A percentile compares a stretch with the other conserved stretches of the same genome.
Evolutionary conservation across 139 green algal genomes (phyloP).

Genomic region (Penium margaritaceum): DNA sequence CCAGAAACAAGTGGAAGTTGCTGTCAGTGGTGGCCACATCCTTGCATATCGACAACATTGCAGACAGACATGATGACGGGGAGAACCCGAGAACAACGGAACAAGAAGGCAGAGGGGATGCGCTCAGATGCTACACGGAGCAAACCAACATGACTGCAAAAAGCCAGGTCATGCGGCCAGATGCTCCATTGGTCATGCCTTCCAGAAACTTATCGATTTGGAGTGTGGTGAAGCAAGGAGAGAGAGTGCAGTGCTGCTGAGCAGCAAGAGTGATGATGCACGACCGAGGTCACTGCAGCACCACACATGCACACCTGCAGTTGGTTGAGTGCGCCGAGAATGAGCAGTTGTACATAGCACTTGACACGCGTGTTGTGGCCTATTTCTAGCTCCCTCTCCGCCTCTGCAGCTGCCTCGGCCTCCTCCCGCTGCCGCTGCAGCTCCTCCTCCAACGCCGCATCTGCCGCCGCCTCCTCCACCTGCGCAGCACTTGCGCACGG

Average conservation of each 20-base stretch:
- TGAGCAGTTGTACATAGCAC: constrained; percentile 39
- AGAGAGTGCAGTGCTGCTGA: background rate
- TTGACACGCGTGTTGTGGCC: constrained; percentile 15
- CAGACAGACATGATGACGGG: too few relatives aligned
- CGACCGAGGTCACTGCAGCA: background rate
- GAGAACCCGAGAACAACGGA: too few relatives aligned
- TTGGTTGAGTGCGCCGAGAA: constrained; percentile 19
- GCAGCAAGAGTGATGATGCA: background rate
- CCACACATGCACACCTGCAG: constrained; percentile 1
- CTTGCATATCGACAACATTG: too few relatives aligned
- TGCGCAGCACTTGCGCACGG: too few relatives aligned
- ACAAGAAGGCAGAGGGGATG: too few relatives aligned
- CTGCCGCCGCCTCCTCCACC: background rate
- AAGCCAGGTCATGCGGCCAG: background rate
- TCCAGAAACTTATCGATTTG: background rate
- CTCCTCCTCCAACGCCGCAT: constrained; percentile 18
- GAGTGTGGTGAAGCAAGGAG: background rate
- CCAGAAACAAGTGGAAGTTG: background rate
- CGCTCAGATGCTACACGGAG: too few relatives aligned
- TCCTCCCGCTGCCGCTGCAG: constrained; percentile 15
- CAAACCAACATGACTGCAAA: background rate
- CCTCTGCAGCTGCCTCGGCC: background rate
- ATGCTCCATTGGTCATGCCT: background rate
- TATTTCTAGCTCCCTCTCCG: background rate
- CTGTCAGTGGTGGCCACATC: too few relatives aligned